phyloP scores from a whole-genome alignment of 768 basidiomycete species.

The Suillus fuscotomentosus region DNA sequence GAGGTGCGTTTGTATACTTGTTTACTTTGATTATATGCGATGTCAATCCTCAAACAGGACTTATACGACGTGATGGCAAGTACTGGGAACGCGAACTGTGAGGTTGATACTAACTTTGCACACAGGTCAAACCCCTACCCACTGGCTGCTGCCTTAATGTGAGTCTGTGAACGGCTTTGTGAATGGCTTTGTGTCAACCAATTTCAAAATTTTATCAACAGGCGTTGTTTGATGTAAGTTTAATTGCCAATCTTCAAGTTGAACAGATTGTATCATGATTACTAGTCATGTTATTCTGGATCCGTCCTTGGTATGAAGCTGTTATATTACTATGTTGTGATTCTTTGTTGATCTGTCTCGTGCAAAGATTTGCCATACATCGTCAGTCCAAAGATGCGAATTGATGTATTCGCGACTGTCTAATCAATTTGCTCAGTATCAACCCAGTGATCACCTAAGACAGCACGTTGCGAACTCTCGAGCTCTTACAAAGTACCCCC shows the following conservation, averaged over 20 bases:
- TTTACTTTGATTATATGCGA: not conserved
- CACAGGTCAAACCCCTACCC: slow-evolving; percentile 1
- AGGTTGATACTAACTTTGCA: not conserved
- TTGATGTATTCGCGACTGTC: not conserved
- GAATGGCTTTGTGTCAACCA: not conserved
- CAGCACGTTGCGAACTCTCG: not conserved
- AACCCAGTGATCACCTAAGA: not conserved
- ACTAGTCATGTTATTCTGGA: slow-evolving; percentile 9
- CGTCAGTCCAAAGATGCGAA: slow-evolving; percentile 4
- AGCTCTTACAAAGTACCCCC: not conserved
- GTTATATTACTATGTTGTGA: no score
- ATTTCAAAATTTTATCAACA: not conserved
- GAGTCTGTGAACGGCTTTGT: not conserved
- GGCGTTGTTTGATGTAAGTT: slow-evolving; percentile 10
- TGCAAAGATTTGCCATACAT: slow-evolving; percentile 26
- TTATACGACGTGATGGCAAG: slow-evolving; percentile 1
- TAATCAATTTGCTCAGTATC: not conserved
- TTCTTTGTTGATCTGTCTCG: not conserved
- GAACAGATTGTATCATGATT: not conserved
- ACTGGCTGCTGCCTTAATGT: not conserved
- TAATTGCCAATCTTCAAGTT: slow-evolving; percentile 1
- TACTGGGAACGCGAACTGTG: not conserved
- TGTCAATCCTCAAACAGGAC: not conserved
- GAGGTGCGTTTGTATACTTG: not conserved
- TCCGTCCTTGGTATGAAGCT: not conserved